Evolutionary conservation across 768 basidiomycete genomes (phyloP), one percentile per base, ranked within the genome.

Genomic region (Tricholoma flavovirens): DNA sequence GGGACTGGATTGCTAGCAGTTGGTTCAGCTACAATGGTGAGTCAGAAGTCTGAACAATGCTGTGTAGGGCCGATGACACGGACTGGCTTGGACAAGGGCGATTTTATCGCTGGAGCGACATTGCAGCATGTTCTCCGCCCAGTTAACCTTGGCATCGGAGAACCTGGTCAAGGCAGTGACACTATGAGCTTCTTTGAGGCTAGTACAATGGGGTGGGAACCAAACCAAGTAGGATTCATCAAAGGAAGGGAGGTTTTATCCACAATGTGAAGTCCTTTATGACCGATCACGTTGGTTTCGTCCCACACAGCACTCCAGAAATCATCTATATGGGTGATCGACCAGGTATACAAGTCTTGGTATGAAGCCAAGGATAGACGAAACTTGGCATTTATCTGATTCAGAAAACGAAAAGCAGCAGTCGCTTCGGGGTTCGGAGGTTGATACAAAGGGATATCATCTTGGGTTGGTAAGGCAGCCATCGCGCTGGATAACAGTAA

Each of bases 281-380:
- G 57, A 17, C 88, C 87, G 53, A 87, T 73, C 57, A 90, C 74
- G 51, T 66, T 66, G 3, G 83, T 81, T 52, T 75, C 75, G 64
- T 90, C 87, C 89, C 88, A 92, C n/a, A 87, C 83, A 14, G 76
- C 64, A 32, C 72, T 71, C 90, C 89, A 92, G 71, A 92, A 92
- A 35, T 71, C 67, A 58, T 81, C 79, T 56, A 86, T 75, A 64
- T 86, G 67, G 22, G 70, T 60, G 4, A 75, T 79, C 1, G 87
- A 89, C 88, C 88, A 88, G 36, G 59, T 65, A 63, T 83, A 88
- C 5, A 91, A 74, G 53, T 90, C 86, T 53, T 76, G 64, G 67
- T 90, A 90, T 10, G 80, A 73, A 29, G 61, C 52, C 12, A 90
- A 71, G 12, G 69, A 58, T 9, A 83, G 68, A 15, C 66, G 68